Evolutionary conservation across 2,329 filamentous ascomycete species (phyloP).

Genomic region (Pyrenophora graminea): DNA sequence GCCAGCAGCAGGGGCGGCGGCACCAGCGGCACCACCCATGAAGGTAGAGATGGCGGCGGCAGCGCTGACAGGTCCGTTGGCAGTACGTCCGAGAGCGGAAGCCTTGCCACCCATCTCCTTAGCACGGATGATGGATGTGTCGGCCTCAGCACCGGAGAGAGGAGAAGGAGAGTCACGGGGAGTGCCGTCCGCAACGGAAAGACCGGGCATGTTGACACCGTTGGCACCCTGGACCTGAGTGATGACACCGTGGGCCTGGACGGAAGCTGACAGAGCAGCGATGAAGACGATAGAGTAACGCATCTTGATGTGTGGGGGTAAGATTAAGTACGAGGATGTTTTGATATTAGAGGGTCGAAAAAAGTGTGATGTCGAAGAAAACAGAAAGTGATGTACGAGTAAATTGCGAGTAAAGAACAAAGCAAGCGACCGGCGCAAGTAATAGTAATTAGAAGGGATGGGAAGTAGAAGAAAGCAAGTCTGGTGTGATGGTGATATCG

Average conservation of each 20-base stretch:
- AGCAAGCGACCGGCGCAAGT: conserved; percentile 46
- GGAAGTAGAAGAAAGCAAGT: conserved; percentile 32
- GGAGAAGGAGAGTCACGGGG: conserved; percentile 68
- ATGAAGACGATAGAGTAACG: conserved; percentile 54
- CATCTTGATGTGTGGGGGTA: conserved; percentile 47
- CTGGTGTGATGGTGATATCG: conserved; percentile 32
- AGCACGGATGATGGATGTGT: conserved; percentile 71
- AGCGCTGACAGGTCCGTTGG: conserved; percentile 55
- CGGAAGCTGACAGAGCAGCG: conserved; percentile 53
- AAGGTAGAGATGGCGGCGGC: conserved; percentile 11
- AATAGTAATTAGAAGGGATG: conserved; percentile 30
- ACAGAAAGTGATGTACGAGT: background rate
- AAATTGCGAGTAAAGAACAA: conserved; percentile 21
- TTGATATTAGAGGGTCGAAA: conserved; percentile 11
- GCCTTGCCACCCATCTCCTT: conserved; percentile 62
- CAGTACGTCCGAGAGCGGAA: conserved; percentile 66
- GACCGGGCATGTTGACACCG: conserved; percentile 65
- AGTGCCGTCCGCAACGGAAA: conserved; percentile 66
- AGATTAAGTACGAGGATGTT: conserved; percentile 6
- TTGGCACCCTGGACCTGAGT: conserved; percentile 63
- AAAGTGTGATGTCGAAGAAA: conserved; percentile 5
- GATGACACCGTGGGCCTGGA: conserved; percentile 63
- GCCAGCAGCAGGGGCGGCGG: conserved; percentile 57
- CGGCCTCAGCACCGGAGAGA: conserved; percentile 66
- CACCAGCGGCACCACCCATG: conserved; percentile 5